Evolutionary conservation across 768 basidiomycete genomes (phyloP), one percentile per base, ranked within the genome.

Genomic region (Trichaptum fuscoviolaceum): DNA sequence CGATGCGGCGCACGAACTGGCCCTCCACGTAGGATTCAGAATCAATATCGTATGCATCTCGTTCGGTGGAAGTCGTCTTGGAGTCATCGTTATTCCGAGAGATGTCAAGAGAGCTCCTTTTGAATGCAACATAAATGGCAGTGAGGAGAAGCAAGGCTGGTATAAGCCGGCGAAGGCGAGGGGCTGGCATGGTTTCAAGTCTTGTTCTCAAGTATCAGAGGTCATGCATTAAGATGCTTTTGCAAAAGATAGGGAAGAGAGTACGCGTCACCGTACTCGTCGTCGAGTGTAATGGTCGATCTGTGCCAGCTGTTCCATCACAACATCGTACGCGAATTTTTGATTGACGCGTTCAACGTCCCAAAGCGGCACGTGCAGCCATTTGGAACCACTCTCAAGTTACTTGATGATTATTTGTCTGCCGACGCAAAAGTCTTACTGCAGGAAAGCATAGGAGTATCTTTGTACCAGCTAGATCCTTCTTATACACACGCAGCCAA

Each of bases 1-100:
- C 87, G 25, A 98, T 91, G 68, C 85, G 86, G 52, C 72, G 73
- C 30, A 71, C 65, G 66, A 77, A 79, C 25, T 34, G 24, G 59
- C 59, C 59, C 25, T 52, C 42, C 15, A 52, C 42, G 42, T 52
- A 52, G 3, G 15, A 2, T 12, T 52, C 42, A 52, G 42, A 52
- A 52, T 52, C 42, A 15, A 12, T 2, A 15, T 52, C 42, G 10
- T 52, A 4, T 2, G 12, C 42, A 15, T 52, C 42, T 20, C 3
- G 42, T 52, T 12, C 42, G 12, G 42, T 52, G 42, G 42, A 52
- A 5, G 42, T 15, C 12, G 42, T 2, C 20, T 52, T 2, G 15
- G 42, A 52, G 42, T 4, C 42, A 20, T 12, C 42, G 42, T 52
- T 52, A 3, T 4, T 52, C 3, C 2, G 42, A 20, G 42, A 15